Conservation (phyloP, 2,329 filamentous ascomycete genomes). For the Penicillium occitanis region DNA sequence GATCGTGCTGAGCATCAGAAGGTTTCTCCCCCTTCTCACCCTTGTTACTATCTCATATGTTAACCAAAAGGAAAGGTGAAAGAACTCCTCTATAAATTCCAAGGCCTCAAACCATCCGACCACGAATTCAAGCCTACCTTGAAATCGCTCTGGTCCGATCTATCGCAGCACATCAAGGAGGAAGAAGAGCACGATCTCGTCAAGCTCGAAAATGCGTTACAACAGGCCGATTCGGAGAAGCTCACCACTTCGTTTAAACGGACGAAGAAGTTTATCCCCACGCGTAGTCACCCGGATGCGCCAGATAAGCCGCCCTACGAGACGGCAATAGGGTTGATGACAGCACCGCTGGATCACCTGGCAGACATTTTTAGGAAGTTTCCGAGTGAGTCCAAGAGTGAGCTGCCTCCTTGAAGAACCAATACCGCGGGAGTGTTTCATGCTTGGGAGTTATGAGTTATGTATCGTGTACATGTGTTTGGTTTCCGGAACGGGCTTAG, state of each 20-base stretch:
- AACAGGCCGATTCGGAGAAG: conserved; percentile 34
- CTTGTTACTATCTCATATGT: not conserved
- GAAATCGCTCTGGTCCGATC: conserved; percentile 44
- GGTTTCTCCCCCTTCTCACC: conserved; percentile 29
- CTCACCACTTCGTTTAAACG: conserved; percentile 49
- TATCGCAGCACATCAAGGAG: conserved; percentile 51
- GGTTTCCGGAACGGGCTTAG: not conserved
- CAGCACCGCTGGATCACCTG: conserved; percentile 58
- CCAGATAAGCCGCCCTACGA: conserved; percentile 58
- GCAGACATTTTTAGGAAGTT: conserved; percentile 58
- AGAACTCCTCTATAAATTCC: conserved; percentile 52
- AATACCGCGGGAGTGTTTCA: not conserved
- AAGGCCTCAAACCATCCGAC: conserved; percentile 45
- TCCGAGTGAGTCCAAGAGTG: conserved; percentile 33
- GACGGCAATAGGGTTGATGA: conserved; percentile 54
- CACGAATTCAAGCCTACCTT: conserved; percentile 48
- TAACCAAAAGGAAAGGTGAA: conserved; percentile 47
- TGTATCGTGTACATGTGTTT: not conserved
- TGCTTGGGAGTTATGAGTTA: not conserved
- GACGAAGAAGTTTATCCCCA: conserved; percentile 57
- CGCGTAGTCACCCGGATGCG: conserved; percentile 53
- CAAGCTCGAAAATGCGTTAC: conserved; percentile 48
- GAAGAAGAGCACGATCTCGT: conserved; percentile 55
- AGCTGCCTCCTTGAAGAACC: conserved; percentile 4
- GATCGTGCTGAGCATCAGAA: conserved; percentile 51